Evolutionary conservation across 768 basidiomycete species (phyloP), one percentile per base, ranked within the genome.

Genomic region (Termitomyces sp.): DNA sequence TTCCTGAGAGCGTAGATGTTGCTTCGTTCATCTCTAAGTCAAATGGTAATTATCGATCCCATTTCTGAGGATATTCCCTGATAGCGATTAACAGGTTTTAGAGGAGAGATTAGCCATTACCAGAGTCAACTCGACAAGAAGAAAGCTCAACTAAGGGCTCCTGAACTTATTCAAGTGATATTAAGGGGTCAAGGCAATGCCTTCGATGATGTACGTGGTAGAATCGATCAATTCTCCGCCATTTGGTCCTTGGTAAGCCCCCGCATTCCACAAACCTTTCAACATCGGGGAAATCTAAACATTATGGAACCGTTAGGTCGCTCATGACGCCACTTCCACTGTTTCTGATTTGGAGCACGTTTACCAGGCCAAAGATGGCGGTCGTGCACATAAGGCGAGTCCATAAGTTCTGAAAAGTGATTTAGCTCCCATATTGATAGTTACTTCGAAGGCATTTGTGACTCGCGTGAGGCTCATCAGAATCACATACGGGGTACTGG

Each of bases 181-280:
- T n/a, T 61, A 33, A 57, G 50, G 35, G 45, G 35, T 24, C 60
- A 61, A 42, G 49, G 48, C 18, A 38, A 22, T 20, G 36, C 33
- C n/a, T 61, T 61, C 20, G 60, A 61, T 16, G 60, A 52, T n/a
- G 60, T 51, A 15, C 52, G 60, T 4, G 39, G 55, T 7, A 42
- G 55, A 46, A 44, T 61, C 12, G 55, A 56, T 51, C 55, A 39
- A 12, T 45, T 61, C 7, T 13, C 49, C 7, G n/a, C 33, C 18
- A 38, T 57, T 16, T 61, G 55, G 60, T 44, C 48, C 16, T 46
- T 16, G 35, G 60, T 61, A 50, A 12, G 60, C 46, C 16, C 1
- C 3, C 2, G n/a, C 15, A 22, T 6, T 45, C 6, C 15, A 35
- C 32, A 49, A 22, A 40, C 3, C 11, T 2, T 6, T 53, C 20